These are phyloP conservation scores for Neonectria faginata DNA, from an alignment of 2,329 filamentous ascomycete species.

Conservation along the genomic window DNA sequence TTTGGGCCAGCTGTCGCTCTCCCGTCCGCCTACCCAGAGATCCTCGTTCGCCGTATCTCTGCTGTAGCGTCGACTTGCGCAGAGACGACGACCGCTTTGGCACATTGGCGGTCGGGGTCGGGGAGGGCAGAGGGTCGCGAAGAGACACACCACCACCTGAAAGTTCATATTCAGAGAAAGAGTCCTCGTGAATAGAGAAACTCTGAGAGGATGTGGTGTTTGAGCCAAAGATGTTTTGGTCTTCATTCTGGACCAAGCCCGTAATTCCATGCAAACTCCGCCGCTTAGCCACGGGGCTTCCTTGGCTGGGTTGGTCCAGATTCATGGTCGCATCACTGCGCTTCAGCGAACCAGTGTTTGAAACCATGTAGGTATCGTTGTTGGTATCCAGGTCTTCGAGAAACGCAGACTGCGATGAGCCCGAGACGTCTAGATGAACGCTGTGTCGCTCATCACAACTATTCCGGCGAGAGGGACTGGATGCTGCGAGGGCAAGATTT, in stretches of 20 bases:
- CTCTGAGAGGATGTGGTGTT: constrained; percentile 54
- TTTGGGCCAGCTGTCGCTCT: constrained; percentile 65
- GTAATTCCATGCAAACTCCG: constrained; percentile 84
- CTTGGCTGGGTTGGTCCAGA: constrained; percentile 79
- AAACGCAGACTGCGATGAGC: constrained; percentile 62
- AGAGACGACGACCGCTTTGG: constrained; percentile 81
- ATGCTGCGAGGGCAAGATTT: constrained; percentile 55
- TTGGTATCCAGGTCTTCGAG: constrained; percentile 64
- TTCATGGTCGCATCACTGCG: constrained; percentile 92
- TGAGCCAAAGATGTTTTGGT: constrained; percentile 83
- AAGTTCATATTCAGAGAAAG: constrained; percentile 64
- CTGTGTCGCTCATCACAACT: constrained; percentile 65
- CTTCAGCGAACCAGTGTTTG: constrained; percentile 83
- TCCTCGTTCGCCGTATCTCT: constrained; percentile 77
- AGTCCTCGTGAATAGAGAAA: constrained; percentile 66
- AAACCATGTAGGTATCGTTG: constrained; percentile 47
- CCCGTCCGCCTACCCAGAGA: constrained; percentile 71
- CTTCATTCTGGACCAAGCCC: constrained; percentile 65
- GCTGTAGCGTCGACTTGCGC: constrained; percentile 87
- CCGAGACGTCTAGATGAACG: constrained; percentile 68
- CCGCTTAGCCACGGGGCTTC: constrained; percentile 90
- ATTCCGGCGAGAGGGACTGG: constrained; percentile 44
- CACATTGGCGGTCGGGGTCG: constrained; percentile 64
- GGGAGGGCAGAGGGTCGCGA: constrained; percentile 58
- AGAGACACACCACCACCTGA: constrained; percentile 51